Evolutionary conservation across 2,329 filamentous ascomycete species (phyloP).

Genomic region (Lasiodiplodia citricola): DNA sequence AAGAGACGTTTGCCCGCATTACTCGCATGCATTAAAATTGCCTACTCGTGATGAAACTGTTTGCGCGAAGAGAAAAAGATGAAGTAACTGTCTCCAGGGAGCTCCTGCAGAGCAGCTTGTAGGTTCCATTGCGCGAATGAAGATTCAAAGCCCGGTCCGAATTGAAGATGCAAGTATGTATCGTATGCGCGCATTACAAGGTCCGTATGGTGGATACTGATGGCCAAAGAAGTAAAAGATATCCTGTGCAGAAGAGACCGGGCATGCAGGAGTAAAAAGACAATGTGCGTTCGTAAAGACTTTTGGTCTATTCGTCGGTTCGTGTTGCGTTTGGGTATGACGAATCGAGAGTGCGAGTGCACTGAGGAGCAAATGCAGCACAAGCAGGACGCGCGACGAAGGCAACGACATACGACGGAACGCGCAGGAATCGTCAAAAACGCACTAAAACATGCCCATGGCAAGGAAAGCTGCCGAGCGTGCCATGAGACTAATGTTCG

Average conservation of each 20-base stretch:
- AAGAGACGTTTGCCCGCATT: background rate
- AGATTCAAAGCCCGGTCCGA: conserved; percentile 6
- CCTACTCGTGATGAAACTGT: conserved; percentile 12
- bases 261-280: background rate
- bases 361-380: background rate
- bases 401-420: conserved; percentile 2
- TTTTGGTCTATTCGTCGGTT: conserved; percentile 7
- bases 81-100: background rate
- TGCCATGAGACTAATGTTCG: conserved; percentile 19
- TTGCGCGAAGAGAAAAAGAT: background rate
- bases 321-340: conserved; percentile 4
- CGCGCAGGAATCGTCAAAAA: conserved; percentile 10
- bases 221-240: conserved; percentile 6
- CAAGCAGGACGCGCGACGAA: background rate
- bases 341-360: background rate
- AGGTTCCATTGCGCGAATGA: background rate
- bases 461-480: conserved; percentile 21
- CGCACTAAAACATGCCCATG: conserved; percentile 22
- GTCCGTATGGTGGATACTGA: conserved; percentile 13
- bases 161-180: conserved; percentile 18
- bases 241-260: conserved; percentile 3
- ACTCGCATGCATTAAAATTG: conserved; percentile 8
- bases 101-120: background rate
- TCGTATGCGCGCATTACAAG: conserved; percentile 21
- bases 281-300: conserved; percentile 5